Base-by-base conservation (phyloP, 768 basidiomycete genomes). In the Xanthoconium stramineum region DNA sequence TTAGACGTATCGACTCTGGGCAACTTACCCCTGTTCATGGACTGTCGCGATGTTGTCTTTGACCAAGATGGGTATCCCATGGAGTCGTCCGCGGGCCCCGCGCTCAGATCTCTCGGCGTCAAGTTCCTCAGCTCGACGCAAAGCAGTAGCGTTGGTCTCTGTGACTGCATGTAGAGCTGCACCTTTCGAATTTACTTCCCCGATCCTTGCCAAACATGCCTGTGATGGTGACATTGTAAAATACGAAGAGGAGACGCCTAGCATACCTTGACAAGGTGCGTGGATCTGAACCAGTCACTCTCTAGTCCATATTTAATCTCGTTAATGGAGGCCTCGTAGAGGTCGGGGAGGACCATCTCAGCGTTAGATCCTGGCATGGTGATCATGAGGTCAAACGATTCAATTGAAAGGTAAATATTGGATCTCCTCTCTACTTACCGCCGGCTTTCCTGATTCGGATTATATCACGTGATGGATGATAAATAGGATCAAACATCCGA, bases 191-290 rank as follows among this genome's bases (percentile, higher is more conserved):
- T 88, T 87, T n/a, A 88, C 86, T 63, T 88, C 81, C 5, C 85
- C 81, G 28, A 87, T 86, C 3, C 86, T 77, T 12, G 80, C 79
- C 59, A 87, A 74, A 65, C 88, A 88, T 3, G 84, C 83, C 85
- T 87, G 32, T 6, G 32, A 48, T 17, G 17, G 52, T 53, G 49
- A 56, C 9, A 36, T 48, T 20, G 29, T 29, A 33, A 33, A 20
- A 28, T 0, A 9, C 17, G 12, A 30, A 35, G 10, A n/a, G 14
- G n/a, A 32, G 19, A 28, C 10, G 1, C 1, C 28, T 10, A n/a
- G 13, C 37, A 35, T 53, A 82, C 85, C 72, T 83, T 83, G 29
- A 86, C 81, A 7, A 86, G 76, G 62, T 86, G 83, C 4, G 80
- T 80, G 52, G 83, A 85, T 0, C 78, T 78, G 59, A 86, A 87